Evolutionary conservation across 768 basidiomycete species (phyloP).

Genomic region (Dendrothele bispora): DNA sequence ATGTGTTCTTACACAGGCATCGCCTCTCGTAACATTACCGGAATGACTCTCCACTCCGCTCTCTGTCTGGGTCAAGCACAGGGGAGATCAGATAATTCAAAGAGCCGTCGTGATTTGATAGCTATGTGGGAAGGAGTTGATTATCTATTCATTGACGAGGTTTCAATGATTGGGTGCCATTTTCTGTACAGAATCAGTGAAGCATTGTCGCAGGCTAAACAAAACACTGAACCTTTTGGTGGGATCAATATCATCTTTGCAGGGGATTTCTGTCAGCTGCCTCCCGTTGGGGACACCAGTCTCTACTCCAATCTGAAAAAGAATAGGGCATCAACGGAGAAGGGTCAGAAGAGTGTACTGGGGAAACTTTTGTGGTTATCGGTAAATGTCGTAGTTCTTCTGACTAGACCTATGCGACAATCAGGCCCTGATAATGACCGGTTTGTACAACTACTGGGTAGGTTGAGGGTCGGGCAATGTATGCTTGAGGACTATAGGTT

Average conservation of each 20-base stretch:
- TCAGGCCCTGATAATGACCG: neutral
- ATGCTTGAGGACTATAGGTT: conserved; percentile 10
- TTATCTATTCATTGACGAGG: conserved; percentile 2
- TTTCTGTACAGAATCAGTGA: conserved; percentile 17
- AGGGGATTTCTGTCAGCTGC: conserved; percentile 25
- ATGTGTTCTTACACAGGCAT: conserved; percentile 9
- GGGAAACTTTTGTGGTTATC: too few species aligned
- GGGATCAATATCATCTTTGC: conserved; percentile 18
- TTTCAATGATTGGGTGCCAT: conserved; percentile 4
- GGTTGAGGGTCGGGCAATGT: conserved; percentile 12
- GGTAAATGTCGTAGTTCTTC: too few species aligned
- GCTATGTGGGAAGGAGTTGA: conserved; percentile 3
- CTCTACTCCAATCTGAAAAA: conserved; percentile 7
- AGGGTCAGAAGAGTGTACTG: conserved; percentile 9
- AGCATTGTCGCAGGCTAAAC: conserved; percentile 18
- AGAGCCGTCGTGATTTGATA: neutral
- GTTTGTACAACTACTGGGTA: conserved; percentile 2
- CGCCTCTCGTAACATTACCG: conserved; percentile 6
- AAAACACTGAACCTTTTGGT: conserved; percentile 9
- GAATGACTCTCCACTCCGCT: conserved; percentile 10
- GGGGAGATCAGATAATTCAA: neutral
- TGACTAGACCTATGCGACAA: too few species aligned
- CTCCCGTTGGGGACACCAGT: conserved; percentile 15
- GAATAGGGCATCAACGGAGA: neutral
- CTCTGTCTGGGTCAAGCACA: neutral